These are phyloP conservation scores for Astrothelium subdiscretum DNA, from an alignment of 495 filamentous ascomycete genomes.

Conservation along the genomic window DNA sequence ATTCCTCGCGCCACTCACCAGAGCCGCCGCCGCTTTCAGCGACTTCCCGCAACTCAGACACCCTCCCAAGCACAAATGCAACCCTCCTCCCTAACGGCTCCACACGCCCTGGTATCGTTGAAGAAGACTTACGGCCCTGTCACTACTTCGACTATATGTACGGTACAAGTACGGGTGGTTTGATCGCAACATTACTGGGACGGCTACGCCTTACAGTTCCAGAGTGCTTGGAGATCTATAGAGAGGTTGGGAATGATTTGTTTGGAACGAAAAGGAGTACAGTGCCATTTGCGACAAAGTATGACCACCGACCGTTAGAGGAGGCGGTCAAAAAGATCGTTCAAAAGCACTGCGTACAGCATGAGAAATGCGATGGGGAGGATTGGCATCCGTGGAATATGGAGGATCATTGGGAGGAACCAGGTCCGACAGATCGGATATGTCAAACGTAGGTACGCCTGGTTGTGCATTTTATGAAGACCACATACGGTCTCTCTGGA, in stretches of 20 bases:
- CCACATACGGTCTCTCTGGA: neutral
- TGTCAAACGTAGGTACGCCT: conserved; percentile 26
- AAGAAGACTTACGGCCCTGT: conserved; percentile 31
- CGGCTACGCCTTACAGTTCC: conserved; percentile 41
- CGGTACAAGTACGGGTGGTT: conserved; percentile 33
- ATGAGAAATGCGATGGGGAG: conserved; percentile 25
- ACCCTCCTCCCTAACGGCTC: neutral
- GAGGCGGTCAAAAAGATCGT: conserved; percentile 33
- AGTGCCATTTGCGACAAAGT: conserved; percentile 32
- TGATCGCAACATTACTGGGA: conserved; percentile 45
- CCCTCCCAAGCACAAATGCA: neutral
- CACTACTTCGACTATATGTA: conserved; percentile 41
- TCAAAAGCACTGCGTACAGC: conserved; percentile 23
- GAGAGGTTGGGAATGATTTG: conserved; percentile 32
- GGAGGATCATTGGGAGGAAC: conserved; percentile 9
- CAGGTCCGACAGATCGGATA: conserved; percentile 19
- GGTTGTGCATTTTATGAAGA: neutral
- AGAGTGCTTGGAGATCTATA: conserved; percentile 39
- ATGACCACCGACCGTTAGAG: conserved; percentile 32
- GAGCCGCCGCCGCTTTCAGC: neutral
- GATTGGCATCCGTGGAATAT: conserved; percentile 30
- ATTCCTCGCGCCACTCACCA: neutral
- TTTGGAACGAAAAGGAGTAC: conserved; percentile 30
- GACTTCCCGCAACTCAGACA: neutral
- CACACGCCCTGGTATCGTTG: conserved; percentile 14